Base-by-base conservation (phyloP, 768 basidiomycete species). In the Collybia nuda region DNA sequence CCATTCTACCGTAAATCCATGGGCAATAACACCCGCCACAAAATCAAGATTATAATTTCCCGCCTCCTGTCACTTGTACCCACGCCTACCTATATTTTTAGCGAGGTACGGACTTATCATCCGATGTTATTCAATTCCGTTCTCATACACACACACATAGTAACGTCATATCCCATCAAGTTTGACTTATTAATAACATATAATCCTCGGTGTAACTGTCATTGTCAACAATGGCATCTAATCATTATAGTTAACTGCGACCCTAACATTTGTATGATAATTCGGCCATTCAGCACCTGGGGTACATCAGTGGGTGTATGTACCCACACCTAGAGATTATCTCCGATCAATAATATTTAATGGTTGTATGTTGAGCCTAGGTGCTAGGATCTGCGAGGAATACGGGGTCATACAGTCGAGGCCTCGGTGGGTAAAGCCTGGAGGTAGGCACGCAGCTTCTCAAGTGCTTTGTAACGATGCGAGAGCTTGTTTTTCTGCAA, bases 401-500 rank as follows among this genome's bases (percentile, higher is more conserved):
- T 32, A 32, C 12, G 32, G 32, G 32, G 32, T 32, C 23, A 47
- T 23, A 8, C 11, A 39, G n/a, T 17, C 26, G 46, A 28, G 23
- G 21, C 35, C 18, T 53, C 43, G 15, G 28, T 40, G 7, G 57
- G 49, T 9, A 60, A 52, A 75, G 65, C 61, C 40, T 75, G 70
- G 15, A 86, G 67, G 62, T 75, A 80, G 17, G 66, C 68, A 43
- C 80, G 70, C 15, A 92, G 73, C 64, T 85, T 84, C 45, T 79
- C 82, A n/a, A 92, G 69, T 2, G 89, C 88, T 51, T 79, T 80
- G 61, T 82, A 85, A 37, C 89, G 70, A 67, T 92, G 89, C 6
- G 85, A 88, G 47, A 90, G 74, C 50, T 73, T 73, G 64, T 90
- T 87, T 70, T 92, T 92, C 64, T 79, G 76, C 14, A 75, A 78